A percentile compares a stretch with the other conserved stretches of the same genome.
These are phyloP conservation scores for Endoconidiophora laricicola DNA, from an alignment of 2,329 filamentous ascomycete genomes.

Conservation along the genomic window DNA sequence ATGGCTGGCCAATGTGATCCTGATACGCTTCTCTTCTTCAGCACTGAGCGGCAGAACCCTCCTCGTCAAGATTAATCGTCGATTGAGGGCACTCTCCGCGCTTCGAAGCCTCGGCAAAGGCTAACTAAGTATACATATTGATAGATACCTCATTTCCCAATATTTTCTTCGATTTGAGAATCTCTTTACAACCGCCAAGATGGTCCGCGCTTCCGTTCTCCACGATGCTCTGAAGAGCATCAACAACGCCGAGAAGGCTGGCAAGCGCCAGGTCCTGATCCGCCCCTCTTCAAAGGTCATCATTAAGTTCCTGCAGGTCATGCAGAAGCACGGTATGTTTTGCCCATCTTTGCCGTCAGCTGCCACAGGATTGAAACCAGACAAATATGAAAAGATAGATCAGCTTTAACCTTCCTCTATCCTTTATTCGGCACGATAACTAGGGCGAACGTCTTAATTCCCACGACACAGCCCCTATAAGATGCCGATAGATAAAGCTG, in stretches of 20 bases:
- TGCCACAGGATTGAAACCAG: background rate
- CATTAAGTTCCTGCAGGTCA: conserved; percentile 96
- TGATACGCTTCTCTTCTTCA: conserved; percentile 49
- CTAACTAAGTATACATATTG: conserved; percentile 33
- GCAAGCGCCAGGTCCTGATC: conserved; percentile 99
- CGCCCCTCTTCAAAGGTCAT: conserved; percentile 99
- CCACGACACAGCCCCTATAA: conserved; percentile 99
- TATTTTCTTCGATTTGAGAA: conserved; percentile 51
- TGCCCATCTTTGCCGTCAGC: background rate
- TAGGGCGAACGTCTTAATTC: conserved; percentile 74
- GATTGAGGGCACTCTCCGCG: conserved; percentile 51
- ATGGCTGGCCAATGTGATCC: background rate
- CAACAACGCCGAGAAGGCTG: conserved; percentile 99
- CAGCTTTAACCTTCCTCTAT: conserved; percentile 7
- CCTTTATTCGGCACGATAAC: conserved; percentile 91
- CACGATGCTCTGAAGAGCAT: conserved; percentile 98
- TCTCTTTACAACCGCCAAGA: conserved; percentile 63
- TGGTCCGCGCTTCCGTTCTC: conserved; percentile 98
- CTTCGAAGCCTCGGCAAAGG: conserved; percentile 39
- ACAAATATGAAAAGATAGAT: background rate
- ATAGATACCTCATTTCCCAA: conserved; percentile 49
- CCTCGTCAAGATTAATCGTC: conserved; percentile 24
- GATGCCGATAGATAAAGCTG: conserved; percentile 84
- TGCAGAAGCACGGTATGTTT: conserved; percentile 97
- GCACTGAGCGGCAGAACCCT: conserved; percentile 57